These are phyloP conservation scores for Conidiobolus incongruus DNA, from an alignment of 371 early-diverging fungal genomes.

Conservation along the genomic window DNA sequence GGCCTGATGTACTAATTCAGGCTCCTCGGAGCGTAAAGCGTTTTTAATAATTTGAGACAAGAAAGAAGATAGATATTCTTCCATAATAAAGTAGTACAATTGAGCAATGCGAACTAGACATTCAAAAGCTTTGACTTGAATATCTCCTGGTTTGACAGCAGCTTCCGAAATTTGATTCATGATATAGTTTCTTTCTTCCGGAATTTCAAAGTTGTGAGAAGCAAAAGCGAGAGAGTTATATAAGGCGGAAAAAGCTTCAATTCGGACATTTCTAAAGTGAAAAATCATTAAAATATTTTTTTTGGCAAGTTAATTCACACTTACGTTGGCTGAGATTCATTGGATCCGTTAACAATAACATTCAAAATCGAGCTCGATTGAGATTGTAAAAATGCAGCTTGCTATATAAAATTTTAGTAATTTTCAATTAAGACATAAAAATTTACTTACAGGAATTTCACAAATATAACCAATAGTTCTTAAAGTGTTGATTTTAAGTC, in stretches of 20 bases:
- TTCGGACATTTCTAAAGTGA: too few relatives aligned
- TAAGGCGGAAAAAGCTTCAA: slow-evolving; percentile 72
- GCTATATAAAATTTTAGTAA: too few relatives aligned
- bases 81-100: slow-evolving; percentile 87
- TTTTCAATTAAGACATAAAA: too few relatives aligned
- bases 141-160: slow-evolving; percentile 38
- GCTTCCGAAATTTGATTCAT: slow-evolving; percentile 97
- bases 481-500: too few relatives aligned
- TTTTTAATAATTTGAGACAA: slow-evolving; percentile 73
- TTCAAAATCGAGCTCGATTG: slow-evolving; percentile 77
- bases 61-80: slow-evolving; percentile 82
- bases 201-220: slow-evolving; percentile 71
- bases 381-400: slow-evolving; percentile 33
- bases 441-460: too few relatives aligned
- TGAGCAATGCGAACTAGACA: slow-evolving; percentile 89
- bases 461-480: too few relatives aligned
- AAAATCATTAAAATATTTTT: too few relatives aligned
- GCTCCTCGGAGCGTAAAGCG: slow-evolving; percentile 70
- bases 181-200: slow-evolving; percentile 85
- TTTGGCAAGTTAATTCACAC: too few relatives aligned
- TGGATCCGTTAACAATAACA: slow-evolving; percentile 79
- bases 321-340: too few relatives aligned
- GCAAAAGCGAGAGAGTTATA: slow-evolving; percentile 86
- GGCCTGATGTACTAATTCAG: slow-evolving; percentile 79
- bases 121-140: slow-evolving; percentile 76